Percentiles rank a stretch among this genome's conserved stretches.
phyloP scores from a whole-genome alignment of 2,329 filamentous ascomycete genomes.

The Microdochium nivale region DNA sequence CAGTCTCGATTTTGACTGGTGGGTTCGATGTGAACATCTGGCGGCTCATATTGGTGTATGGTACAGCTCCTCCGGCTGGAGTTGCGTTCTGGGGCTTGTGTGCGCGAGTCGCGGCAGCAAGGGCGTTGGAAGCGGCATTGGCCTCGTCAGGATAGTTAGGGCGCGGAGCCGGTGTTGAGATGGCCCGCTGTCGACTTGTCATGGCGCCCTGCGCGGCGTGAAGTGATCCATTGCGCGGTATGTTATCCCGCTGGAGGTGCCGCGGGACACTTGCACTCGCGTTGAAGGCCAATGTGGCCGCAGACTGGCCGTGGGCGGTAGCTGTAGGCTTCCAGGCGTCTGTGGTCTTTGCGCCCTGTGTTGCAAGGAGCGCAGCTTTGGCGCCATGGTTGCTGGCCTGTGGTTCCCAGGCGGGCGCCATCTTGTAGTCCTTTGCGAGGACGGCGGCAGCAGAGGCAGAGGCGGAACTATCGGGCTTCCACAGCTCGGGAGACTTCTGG shows the following conservation, averaged over 20 bases:
- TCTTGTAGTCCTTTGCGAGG: conserved; percentile 20
- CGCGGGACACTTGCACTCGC: conserved; percentile 33
- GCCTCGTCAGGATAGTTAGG: conserved; percentile 45
- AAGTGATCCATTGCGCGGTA: conserved; percentile 57
- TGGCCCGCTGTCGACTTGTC: conserved; percentile 52
- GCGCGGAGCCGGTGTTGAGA: conserved; percentile 46
- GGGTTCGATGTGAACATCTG: conserved; percentile 74
- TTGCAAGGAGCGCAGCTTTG: conserved; percentile 66
- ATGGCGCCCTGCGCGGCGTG: conserved; percentile 73
- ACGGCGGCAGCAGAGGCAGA: conserved; percentile 34
- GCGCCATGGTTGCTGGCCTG: conserved; percentile 57
- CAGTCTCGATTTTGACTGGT: conserved; percentile 60
- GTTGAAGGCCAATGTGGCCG: conserved; percentile 60
- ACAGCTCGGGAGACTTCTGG: conserved; percentile 55
- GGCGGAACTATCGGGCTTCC: conserved; percentile 55
- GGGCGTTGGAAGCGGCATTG: conserved; percentile 57
- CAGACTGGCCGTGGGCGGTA: conserved; percentile 49
- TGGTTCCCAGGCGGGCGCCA: conserved; percentile 48
- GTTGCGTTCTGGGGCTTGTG: conserved; percentile 44
- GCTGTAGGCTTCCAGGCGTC: conserved; percentile 41
- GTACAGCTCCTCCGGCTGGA: conserved; percentile 57
- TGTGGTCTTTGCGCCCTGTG: conserved; percentile 38
- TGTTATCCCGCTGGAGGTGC: conserved; percentile 30
- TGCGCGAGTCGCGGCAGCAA: conserved; percentile 65
- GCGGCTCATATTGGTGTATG: conserved; percentile 58